These are phyloP conservation scores for Ciborinia camelliae DNA, from an alignment of 2,329 filamentous ascomycete genomes.

Conservation along the genomic window DNA sequence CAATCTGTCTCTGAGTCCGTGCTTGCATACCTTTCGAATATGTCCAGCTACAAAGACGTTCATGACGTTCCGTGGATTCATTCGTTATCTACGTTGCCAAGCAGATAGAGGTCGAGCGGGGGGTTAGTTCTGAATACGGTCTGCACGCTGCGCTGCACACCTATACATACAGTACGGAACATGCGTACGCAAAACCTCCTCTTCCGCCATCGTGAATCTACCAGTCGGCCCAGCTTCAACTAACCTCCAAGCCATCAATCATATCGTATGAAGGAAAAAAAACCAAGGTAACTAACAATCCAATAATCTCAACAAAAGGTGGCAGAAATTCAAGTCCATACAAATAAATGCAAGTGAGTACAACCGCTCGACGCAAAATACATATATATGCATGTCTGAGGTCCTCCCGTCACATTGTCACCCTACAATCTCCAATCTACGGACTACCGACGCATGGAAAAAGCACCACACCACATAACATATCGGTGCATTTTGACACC, in stretches of 20 bases:
- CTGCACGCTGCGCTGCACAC: not conserved
- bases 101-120: not conserved
- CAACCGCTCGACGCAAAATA: not conserved
- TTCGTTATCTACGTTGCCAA: conserved; percentile 11
- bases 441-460: not conserved
- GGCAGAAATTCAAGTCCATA: too few relatives aligned
- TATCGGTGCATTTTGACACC: too few relatives aligned
- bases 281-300: not conserved
- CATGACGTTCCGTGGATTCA: not conserved
- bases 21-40: not conserved
- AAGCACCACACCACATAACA: too few relatives aligned
- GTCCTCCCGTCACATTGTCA: not conserved
- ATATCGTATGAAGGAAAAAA: not conserved
- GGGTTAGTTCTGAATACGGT: not conserved
- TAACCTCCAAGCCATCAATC: not conserved
- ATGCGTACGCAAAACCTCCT: not conserved
- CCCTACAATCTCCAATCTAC: not conserved
- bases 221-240: not conserved
- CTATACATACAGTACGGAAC: not conserved
- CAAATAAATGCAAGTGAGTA: not conserved
- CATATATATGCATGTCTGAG: not conserved
- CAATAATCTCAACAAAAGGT: not conserved
- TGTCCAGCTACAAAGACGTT: not conserved
- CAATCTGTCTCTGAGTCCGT: not conserved
- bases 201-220: not conserved